These are phyloP conservation scores for Ilyonectria mors-panacis DNA, from an alignment of 2,329 filamentous ascomycete genomes.

Conservation along the genomic window DNA sequence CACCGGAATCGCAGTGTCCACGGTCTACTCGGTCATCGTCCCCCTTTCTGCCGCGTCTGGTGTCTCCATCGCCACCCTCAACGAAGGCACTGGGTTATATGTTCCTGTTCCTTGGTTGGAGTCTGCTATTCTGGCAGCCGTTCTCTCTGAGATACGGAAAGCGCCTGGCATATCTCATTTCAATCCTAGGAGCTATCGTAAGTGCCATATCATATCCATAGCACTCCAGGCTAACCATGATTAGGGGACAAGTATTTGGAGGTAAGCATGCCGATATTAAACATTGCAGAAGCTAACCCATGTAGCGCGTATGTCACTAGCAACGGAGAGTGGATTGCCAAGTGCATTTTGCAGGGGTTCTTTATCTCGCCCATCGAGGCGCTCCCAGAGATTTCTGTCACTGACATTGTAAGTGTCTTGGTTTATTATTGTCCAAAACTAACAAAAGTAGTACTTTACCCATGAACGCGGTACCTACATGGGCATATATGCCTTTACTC, in stretches of 20 bases:
- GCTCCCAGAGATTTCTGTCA: constrained; percentile 61
- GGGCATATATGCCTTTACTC: constrained; percentile 58
- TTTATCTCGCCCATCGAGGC: constrained; percentile 63
- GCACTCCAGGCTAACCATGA: background rate
- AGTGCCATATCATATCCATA: background rate
- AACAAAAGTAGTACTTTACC: constrained; percentile 50
- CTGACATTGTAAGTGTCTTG: constrained; percentile 53
- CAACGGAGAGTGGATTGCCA: constrained; percentile 61
- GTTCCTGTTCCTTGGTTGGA: constrained; percentile 63
- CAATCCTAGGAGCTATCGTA: constrained; percentile 52
- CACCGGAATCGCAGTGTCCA: constrained; percentile 57
- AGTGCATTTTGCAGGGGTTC: constrained; percentile 61
- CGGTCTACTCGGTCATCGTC: constrained; percentile 57
- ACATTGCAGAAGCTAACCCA: background rate
- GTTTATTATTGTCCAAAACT: accelerated
- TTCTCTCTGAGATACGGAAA: constrained; percentile 63
- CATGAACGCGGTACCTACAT: constrained; percentile 62
- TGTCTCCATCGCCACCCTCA: constrained; percentile 53
- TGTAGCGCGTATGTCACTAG: constrained; percentile 54
- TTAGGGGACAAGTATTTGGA: constrained; percentile 46
- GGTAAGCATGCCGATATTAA: constrained; percentile 25
- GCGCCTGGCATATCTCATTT: constrained; percentile 56
- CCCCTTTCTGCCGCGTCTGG: constrained; percentile 53
- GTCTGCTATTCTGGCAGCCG: constrained; percentile 63
- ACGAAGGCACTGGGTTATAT: constrained; percentile 59